Base-by-base conservation (phyloP, 2,329 filamentous ascomycete genomes). In the Fusarium vanettenii region DNA sequence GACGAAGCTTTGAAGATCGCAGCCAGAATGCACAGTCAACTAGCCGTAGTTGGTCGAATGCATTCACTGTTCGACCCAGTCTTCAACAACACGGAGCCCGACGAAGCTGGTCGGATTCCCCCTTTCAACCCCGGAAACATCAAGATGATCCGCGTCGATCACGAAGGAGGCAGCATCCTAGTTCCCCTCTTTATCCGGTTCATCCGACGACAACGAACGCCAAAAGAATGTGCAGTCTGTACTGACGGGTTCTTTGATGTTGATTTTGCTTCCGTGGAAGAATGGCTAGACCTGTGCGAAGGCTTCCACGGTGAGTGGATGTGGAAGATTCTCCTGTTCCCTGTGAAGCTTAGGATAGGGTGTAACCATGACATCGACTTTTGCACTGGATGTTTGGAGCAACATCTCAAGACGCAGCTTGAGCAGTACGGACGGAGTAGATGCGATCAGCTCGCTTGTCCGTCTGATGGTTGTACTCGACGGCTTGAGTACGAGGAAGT, bases 281-380 rank as follows among this genome's bases (percentile, higher is more conserved):
- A 63, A n/a, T 71, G 69, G 69, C n/a, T 25, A 5, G 35, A 45
- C 13, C 35, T 66, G 13, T 66, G 66, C 27, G 29, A 35, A 1
- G 62, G 64, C 1, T 66, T 69, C 29, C 27, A 60, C 10, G 66
- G 66, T 5, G 59, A 71, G n/a, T 71, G 69, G 69, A 71, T 66
- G 35, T 71, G 69, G 69, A 71, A 27, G 25, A 39, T 71, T 20
- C 56, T 71, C 5, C 13, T 60, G 16, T 67, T 72, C 33, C 67
- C 63, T 2, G 43, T 63, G 7, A 71, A 69, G 22, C 25, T 71
- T 6, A 31, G 43, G n/a, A 18, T 25, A 16, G 20, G 39, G 3
- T 71, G 69, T 14, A 60, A 9, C 11, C 69, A 71, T 41, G 33
- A 37, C 4, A 69, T 71, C 16, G 62, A 67, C 16, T 70, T 71